Percentiles rank a stretch among this genome's conserved stretches.
Evolutionary conservation across 1,284 basidiomycete species (phyloP).

Genomic region (Ustilago lituana): DNA sequence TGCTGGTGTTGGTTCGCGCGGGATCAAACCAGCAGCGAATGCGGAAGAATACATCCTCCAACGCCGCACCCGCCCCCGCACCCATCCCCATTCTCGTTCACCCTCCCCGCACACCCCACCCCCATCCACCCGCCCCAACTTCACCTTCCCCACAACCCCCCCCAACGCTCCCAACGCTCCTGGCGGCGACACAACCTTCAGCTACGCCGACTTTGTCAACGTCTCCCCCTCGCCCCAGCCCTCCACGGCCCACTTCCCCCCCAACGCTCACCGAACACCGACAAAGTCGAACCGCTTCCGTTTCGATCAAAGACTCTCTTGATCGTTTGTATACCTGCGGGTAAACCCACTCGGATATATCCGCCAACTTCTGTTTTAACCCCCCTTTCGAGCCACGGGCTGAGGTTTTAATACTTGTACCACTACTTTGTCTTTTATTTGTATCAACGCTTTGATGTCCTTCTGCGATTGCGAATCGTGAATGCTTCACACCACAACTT

Average conservation of each 20-base stretch:
- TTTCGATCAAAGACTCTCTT: constrained; percentile 14
- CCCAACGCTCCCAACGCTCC: constrained; percentile 25
- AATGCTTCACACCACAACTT: no score
- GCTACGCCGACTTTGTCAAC: constrained; percentile 55
- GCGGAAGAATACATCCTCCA: constrained; percentile 33
- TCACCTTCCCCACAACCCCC: constrained; percentile 14
- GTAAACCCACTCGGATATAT: neutral
- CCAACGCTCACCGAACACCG: constrained; percentile 11
- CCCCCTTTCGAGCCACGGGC: no score
- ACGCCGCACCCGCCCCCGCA: constrained; percentile 22
- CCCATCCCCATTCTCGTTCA: no score
- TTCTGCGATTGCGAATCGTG: no score
- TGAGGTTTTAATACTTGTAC: no score
- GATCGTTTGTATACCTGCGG: neutral
- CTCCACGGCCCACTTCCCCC: constrained; percentile 12
- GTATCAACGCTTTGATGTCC: no score
- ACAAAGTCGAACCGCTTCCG: constrained; percentile 22
- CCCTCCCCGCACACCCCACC: constrained; percentile 8
- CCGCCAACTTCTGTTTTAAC: no score
- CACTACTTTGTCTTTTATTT: no score
- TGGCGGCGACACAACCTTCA: constrained; percentile 46
- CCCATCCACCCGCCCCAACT: constrained; percentile 18
- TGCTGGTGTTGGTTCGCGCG: no score
- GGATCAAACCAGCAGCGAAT: constrained; percentile 16
- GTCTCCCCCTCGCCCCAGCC: constrained; percentile 52